Evolutionary conservation across 805 yeast species (phyloP), one percentile per base, ranked within the genome.

Genomic region (Candida mattraensis): DNA sequence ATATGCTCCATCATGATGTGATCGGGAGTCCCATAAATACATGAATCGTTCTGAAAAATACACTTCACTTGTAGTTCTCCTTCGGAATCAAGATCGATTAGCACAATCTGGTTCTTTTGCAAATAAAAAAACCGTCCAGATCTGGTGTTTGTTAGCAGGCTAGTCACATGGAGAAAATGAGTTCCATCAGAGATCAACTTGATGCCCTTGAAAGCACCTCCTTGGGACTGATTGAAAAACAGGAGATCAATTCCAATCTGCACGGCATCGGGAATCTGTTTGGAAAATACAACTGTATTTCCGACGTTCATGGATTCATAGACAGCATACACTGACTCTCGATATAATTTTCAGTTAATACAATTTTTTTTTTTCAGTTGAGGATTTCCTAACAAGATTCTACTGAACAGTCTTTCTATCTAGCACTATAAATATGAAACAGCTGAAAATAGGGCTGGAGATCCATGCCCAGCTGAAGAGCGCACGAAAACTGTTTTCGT

Each of bases 381-480:
- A 27, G 19, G 10, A 28, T 22, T 28, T 25, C 9, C n/a, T n/a
- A n/a, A n/a, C n/a, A n/a, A n/a, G n/a, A n/a, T n/a, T n/a, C n/a
- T n/a, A n/a, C n/a, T n/a, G n/a, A n/a, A n/a, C n/a, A n/a, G n/a
- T n/a, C n/a, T n/a, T n/a, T n/a, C n/a, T n/a, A n/a, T n/a, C n/a
- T n/a, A n/a, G n/a, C 7, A 32, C 28, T 24, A n/a, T 15, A 6
- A 46, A 16, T 50, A 40, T 44, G 35, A 54, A 35, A 51, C 39
- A 43, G 37, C 40, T 91, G 45, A 85, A 80, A 54, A 84, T 96
- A 54, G 99, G 99, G 0, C 64, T 93, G 22, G 99, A 93, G 58
- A 84, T 93, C 27, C 99, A 93, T 58, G 83, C 97, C 1, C 99
- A 93, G 59, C 65, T 93, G 36, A 71, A 75, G 45, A 86, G 97